These are phyloP conservation scores for Collybia nuda DNA, from an alignment of 768 basidiomycete genomes.

Conservation along the genomic window DNA sequence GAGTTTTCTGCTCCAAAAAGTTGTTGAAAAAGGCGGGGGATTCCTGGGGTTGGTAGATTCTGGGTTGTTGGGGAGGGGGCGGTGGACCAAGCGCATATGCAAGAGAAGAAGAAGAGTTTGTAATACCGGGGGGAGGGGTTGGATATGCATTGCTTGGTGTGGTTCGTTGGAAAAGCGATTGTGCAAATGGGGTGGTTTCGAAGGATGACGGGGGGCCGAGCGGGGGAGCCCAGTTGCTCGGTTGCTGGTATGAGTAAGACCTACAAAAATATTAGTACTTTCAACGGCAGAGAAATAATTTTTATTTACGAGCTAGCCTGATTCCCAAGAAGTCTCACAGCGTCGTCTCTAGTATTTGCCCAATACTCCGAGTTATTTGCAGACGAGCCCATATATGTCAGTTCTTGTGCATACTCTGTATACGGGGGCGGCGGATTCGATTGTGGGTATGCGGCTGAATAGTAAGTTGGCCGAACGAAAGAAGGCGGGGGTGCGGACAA, in stretches of 20 bases:
- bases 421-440: constrained; percentile 56
- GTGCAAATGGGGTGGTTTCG: constrained; percentile 57
- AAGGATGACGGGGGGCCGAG: constrained; percentile 48
- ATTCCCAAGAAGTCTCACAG: constrained; percentile 57
- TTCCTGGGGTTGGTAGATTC: constrained; percentile 51
- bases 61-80: constrained; percentile 20
- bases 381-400: constrained; percentile 53
- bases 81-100: constrained; percentile 65
- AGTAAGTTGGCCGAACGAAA: constrained; percentile 59
- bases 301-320: constrained; percentile 48
- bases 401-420: constrained; percentile 66
- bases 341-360: constrained; percentile 61
- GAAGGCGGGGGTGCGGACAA: constrained; percentile 60
- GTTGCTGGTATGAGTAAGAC: constrained; percentile 40
- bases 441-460: constrained; percentile 34
- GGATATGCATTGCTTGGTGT: constrained; percentile 66
- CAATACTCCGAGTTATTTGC: constrained; percentile 60
- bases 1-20: constrained; percentile 58
- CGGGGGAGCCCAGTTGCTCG: constrained; percentile 40
- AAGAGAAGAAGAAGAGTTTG: constrained; percentile 70
- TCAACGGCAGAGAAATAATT: constrained; percentile 18
- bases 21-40: constrained; percentile 65
- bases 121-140: constrained; percentile 66
- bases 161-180: constrained; percentile 63
- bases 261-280: constrained; percentile 22